Base-by-base conservation (phyloP, 495 filamentous ascomycete species). In the Tuber microsphaerosporum region DNA sequence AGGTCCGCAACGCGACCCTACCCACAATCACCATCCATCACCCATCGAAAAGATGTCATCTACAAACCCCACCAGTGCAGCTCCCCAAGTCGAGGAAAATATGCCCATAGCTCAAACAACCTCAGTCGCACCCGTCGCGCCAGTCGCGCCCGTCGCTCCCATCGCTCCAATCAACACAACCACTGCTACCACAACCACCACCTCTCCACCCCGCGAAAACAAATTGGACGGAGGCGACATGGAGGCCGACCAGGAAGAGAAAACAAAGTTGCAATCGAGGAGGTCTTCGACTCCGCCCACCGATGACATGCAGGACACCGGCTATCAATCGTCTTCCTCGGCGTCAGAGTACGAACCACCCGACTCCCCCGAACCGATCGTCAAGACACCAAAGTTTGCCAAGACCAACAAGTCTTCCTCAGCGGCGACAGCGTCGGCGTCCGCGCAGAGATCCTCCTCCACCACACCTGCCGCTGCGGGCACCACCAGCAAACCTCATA, bases 291-390 rank as follows among this genome's bases (percentile, higher is more conserved):
- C 56, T 34, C 56, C 56, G 4, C 56, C 56, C 14, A 65, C n/a
- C 56, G 56, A 65, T 5, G 56, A 65, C 26, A 65, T 65, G 56
- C 56, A 65, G 12, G 74, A 79, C 77, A 79, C 77, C 76, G 70
- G 70, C 41, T 79, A 79, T 79, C 77, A 79, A 76, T 79, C 77
- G 77, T 77, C 77, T 26, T 78, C 77, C 77, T 76, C 56, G 26
- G 56, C 77, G 72, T 79, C 77, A 31, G 77, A 79, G 56, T 79
- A 79, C 26, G 77, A 79, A 56, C 77, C 77, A 44, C 76, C 78
- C 48, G 56, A 65, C 56, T 65, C 56, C 56, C 56, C 56, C n/a
- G 56, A 65, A 65, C 56, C 56, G 56, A 34, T 65, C 26, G 56
- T 65, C 26, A 65, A n/a, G 26, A 4, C 56, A 8, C 56, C 26